phyloP scores from a whole-genome alignment of 345 rosid genomes.

The Dimocarpus longan region DNA sequence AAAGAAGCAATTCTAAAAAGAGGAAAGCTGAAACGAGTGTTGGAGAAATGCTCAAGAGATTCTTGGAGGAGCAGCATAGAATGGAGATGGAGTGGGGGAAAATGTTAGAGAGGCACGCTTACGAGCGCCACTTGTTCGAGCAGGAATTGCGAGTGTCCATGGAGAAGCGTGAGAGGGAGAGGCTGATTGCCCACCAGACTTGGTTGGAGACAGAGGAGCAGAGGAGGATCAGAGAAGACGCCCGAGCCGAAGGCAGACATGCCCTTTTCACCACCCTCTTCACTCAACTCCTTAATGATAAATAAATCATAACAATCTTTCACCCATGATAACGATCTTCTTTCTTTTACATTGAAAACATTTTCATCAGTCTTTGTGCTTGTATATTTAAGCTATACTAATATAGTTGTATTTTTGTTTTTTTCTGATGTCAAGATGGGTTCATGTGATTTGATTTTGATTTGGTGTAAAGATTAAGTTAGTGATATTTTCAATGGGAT shows the following conservation, averaged over 20 bases:
- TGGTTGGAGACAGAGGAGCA: conserved; percentile 66
- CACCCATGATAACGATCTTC: too few species aligned
- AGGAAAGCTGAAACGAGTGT: conserved; percentile 41
- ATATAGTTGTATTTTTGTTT: too few species aligned
- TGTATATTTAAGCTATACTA: too few species aligned
- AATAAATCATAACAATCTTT: conserved; percentile 9
- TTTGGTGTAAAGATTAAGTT: too few species aligned
- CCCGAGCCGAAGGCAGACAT: conserved; percentile 60
- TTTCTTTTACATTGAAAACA: too few species aligned
- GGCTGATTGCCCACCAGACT: conserved; percentile 46
- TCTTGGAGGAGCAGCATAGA: conserved; percentile 48
- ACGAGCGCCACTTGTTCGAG: conserved; percentile 45
- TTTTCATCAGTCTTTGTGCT: too few species aligned
- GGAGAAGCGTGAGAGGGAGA: conserved; percentile 62
- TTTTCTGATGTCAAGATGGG: too few species aligned
- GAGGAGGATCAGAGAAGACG: conserved; percentile 51
- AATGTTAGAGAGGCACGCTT: conserved; percentile 50
- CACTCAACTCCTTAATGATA: conserved; percentile 41
- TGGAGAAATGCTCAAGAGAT: conserved; percentile 43
- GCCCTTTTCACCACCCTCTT: conserved; percentile 49
- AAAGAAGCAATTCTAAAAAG: conserved; percentile 33
- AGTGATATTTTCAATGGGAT: too few species aligned
- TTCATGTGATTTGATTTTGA: too few species aligned
- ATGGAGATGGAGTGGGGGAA: conserved; percentile 58
- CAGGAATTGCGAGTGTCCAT: conserved; percentile 55